Percentiles rank a stretch among this genome's conserved stretches.
phyloP scores from a whole-genome alignment of 768 basidiomycete genomes.

The Tricholoma sp. region DNA sequence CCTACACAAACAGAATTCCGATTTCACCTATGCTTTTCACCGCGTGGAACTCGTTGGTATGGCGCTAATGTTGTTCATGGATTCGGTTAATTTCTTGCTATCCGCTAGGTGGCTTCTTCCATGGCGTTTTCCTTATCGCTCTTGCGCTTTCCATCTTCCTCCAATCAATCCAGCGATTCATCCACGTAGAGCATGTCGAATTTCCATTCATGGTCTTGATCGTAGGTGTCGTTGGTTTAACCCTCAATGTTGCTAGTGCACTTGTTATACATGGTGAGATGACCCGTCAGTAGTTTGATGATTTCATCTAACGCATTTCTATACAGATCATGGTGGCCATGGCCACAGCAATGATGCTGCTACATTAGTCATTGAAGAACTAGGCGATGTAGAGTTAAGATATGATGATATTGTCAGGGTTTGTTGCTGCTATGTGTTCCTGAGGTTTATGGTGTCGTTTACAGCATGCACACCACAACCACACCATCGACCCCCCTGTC shows the following conservation, averaged over 20 bases:
- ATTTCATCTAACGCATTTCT: slow-evolving; percentile 1
- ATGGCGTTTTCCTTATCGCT: slow-evolving; percentile 48
- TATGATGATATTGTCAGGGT: slow-evolving; percentile 26
- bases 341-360: slow-evolving; percentile 26
- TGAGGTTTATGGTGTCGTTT: neutral
- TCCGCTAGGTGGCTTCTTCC: slow-evolving; percentile 44
- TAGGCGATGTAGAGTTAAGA: slow-evolving; percentile 11
- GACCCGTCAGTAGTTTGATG: neutral
- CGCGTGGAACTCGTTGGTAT: slow-evolving; percentile 52
- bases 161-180: slow-evolving; percentile 50
- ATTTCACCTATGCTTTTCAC: slow-evolving; percentile 52
- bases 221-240: slow-evolving; percentile 43
- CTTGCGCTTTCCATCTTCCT: slow-evolving; percentile 46
- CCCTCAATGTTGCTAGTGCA: slow-evolving; percentile 42
- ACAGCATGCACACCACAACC: slow-evolving; percentile 47
- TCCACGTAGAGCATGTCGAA: slow-evolving; percentile 39
- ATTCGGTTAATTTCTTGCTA: neutral
- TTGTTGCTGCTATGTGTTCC: neutral
- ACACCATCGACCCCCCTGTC: slow-evolving; percentile 35
- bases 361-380: slow-evolving; percentile 2
- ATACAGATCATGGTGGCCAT: slow-evolving; percentile 37
- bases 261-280: slow-evolving; percentile 43
- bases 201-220: slow-evolving; percentile 42
- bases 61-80: slow-evolving; percentile 4
- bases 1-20: slow-evolving; percentile 29